Evolutionary conservation across 148 eudicot species (phyloP), one percentile per base, ranked within the genome.

Genomic region (Silene uniflora): DNA sequence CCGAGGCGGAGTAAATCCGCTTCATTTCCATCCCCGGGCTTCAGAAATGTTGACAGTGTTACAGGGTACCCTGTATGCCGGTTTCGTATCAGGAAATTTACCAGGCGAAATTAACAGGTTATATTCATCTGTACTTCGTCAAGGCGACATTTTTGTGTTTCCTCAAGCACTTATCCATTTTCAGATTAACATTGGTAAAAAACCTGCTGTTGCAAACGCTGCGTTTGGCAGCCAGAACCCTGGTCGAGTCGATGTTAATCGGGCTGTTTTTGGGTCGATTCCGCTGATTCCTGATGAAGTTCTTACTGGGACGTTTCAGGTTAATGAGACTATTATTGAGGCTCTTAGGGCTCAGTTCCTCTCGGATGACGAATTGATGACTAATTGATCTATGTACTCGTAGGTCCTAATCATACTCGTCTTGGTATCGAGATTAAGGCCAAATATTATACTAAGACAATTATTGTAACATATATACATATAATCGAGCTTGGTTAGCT

Each of bases 1-100:
- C 12, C 75, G 75, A n/a, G 65, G 64, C 5, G 79, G 79, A 4
- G 56, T 76, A 0, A 61, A 58, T 35, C 74, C 79, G 63, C 74
- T 69, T 29, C 78, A 75, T 44, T 52, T 69, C 25, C 78, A 75
- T n/a, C 78, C 78, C 49, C 72, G 78, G 0, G 65, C 79, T 17
- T 59, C 79, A 2, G 79, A 76, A 19, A 62, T 76, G 67, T 21
- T 69, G 68, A 69, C 68, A 0, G 67, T 76, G 10, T 10, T 76
- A n/a, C 44, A 69, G 60, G 79, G 79, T 0, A 68, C 73, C 39
- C 16, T 76, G 8, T 69, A 39, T 2, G 79, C 55, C 5, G 74
- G 79, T 1, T 69, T 76, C 19, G 3, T 75, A 44, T 27, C 78
- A 18, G 63, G 42, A 2, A 75, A 75, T 59, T 17, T n/a, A 66